A percentile compares a stretch with the other conserved stretches of the same genome.
Conservation (phyloP, 1,139 yeast genomes). For the Lodderomyces theae region DNA sequence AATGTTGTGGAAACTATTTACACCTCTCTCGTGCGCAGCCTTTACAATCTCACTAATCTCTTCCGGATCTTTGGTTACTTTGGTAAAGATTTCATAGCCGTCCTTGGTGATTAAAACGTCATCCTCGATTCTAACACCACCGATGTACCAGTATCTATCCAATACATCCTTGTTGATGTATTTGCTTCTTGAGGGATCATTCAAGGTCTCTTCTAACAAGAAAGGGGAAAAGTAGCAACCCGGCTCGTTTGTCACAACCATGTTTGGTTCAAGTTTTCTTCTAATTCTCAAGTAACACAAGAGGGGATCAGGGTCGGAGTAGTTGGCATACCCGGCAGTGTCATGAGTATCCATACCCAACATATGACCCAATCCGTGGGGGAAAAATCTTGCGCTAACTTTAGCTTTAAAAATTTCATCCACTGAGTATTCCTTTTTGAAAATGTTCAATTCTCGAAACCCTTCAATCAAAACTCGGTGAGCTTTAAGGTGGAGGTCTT, state of each 20-base stretch:
- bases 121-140: constrained; percentile 96
- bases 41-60: constrained; percentile 77
- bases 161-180: constrained; percentile 65
- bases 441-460: constrained; percentile 73
- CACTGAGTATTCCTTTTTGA: constrained; percentile 55
- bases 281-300: constrained; percentile 77
- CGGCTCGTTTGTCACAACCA: constrained; percentile 95
- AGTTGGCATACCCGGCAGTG: constrained; percentile 85
- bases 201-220: constrained; percentile 63
- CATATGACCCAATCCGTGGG: constrained; percentile 94
- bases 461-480: constrained; percentile 74
- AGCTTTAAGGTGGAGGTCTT: constrained; percentile 73
- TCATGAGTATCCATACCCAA: constrained; percentile 96
- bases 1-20: constrained; percentile 57
- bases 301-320: constrained; percentile 75
- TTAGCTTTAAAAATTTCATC: constrained; percentile 69
- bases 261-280: constrained; percentile 64
- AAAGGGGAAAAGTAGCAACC: constrained; percentile 90
- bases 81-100: constrained; percentile 81
- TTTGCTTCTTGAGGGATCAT: constrained; percentile 54
- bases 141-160: constrained; percentile 79
- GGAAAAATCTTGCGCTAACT: constrained; percentile 78
- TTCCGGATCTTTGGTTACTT: constrained; percentile 78
- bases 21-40: constrained; percentile 51
- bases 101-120: constrained; percentile 73